Base-by-base conservation (phyloP, 495 filamentous ascomycete genomes). In the Talaromyces stipitatus region DNA sequence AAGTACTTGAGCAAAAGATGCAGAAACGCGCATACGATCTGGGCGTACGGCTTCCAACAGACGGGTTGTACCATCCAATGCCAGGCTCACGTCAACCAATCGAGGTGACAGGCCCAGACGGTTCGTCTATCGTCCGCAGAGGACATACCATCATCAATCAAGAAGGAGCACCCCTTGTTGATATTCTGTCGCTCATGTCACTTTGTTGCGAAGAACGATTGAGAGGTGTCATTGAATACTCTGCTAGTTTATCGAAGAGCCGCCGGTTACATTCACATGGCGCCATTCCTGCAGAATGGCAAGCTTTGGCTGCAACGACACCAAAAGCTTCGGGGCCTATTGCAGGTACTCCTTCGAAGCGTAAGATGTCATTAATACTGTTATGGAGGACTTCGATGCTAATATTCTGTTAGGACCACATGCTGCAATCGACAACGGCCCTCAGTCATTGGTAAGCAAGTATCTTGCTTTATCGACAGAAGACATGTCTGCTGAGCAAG, bases 111-210 rank as follows among this genome's bases (percentile, higher is more conserved):
- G 75, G 74, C 20, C 76, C 79, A 0, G 79, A 86, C 61, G 82
- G 79, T 10, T 73, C 76, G 2, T 75, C 75, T 10, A 77, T 84
- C 2, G 64, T 78, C 14, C 81, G 85, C 3, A 78, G 76, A 2
- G 84, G 84, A 11, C 74, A 80, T 56, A 79, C 76, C 1, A 81
- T 83, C 2, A 75, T 88, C n/a, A 79, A 91, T 20, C 83, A 83
- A 14, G 72, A 80, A 24, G 86, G 86, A 9, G 77, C 85, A 2
- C 80, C 76, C 30, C 68, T 94, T 29, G 83, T 84, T 12, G 89
- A 95, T 51, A 83, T 95, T 50, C 62, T 95, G 18, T 82, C 86
- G 24, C 74, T 95, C 24, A 54, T 95, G 28, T 91, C 88, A 8
- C 78, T 94, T 28, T 85, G 86, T 6, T 81, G 86, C 32, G 85